phyloP scores from a whole-genome alignment of 2,329 filamentous ascomycete species.

The Arthrobotrys pseudoclavata region DNA sequence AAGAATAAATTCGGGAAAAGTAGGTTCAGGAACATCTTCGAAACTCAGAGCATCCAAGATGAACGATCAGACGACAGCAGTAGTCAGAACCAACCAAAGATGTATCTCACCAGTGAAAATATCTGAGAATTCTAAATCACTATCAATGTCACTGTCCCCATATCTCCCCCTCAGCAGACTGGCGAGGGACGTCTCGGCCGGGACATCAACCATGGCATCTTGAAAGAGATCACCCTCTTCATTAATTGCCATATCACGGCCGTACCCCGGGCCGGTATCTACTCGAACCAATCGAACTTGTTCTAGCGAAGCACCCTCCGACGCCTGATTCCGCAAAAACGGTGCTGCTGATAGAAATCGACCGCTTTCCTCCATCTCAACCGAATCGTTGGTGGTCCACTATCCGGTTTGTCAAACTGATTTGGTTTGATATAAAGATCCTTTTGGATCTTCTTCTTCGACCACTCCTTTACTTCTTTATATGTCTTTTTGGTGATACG shows the following conservation, averaged over 20 bases:
- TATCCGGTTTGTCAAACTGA: no score
- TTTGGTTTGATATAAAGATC: not conserved
- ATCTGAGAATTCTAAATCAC: not conserved
- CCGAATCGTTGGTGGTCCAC: not conserved
- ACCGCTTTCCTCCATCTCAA: constrained; percentile 1
- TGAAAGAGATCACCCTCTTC: not conserved
- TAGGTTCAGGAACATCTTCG: not conserved
- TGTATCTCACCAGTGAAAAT: not conserved
- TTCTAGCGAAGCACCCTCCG: not conserved
- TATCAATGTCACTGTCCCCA: constrained; percentile 5
- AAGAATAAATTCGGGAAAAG: not conserved
- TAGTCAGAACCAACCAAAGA: not conserved
- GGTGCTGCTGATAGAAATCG: not conserved
- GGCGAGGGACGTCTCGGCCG: not conserved
- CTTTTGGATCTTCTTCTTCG: not conserved
- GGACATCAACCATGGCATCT: constrained; percentile 7
- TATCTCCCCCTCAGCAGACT: not conserved
- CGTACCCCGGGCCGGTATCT: not conserved
- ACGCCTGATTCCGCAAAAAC: not conserved
- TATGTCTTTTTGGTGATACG: not conserved
- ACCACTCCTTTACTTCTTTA: not conserved
- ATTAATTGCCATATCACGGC: not conserved
- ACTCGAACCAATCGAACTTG: constrained; percentile 21
- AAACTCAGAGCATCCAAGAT: not conserved
- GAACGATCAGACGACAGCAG: not conserved